Conservation (phyloP, 768 basidiomycete species). For the Boletus sp. region DNA sequence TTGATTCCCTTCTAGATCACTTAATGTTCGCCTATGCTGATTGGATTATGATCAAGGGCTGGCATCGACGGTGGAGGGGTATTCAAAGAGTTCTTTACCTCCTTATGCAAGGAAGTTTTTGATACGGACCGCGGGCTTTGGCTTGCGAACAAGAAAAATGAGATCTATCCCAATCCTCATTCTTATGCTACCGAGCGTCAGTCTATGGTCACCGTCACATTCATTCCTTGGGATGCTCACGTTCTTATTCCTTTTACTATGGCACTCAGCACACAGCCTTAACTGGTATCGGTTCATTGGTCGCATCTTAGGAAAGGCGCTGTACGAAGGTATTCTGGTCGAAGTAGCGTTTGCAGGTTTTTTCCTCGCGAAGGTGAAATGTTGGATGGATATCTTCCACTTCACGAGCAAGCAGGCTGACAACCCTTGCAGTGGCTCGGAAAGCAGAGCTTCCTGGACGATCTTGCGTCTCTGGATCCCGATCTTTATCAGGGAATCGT, state of each 20-base stretch:
- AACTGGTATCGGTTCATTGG: constrained; percentile 95
- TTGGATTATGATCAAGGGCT: constrained; percentile 42
- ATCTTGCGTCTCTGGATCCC: constrained; percentile 86
- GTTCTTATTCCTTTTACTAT: neutral
- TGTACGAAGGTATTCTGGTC: constrained; percentile 94
- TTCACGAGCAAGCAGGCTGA: neutral
- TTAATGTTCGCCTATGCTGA: constrained; percentile 3
- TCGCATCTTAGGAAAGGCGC: constrained; percentile 89
- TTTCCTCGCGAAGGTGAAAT: constrained; percentile 79
- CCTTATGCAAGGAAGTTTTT: constrained; percentile 89
- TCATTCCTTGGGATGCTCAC: neutral
- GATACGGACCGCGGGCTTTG: constrained; percentile 93
- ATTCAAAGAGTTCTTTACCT: constrained; percentile 97
- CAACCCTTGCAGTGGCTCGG: constrained; percentile 73
- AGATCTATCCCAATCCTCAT: constrained; percentile 94
- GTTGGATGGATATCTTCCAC: neutral
- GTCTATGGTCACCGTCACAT: constrained; percentile 21
- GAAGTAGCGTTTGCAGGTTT: constrained; percentile 95
- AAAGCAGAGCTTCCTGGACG: constrained; percentile 88
- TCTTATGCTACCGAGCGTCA: constrained; percentile 84
- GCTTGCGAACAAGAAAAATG: constrained; percentile 87
- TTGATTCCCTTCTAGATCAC: constrained; percentile 5
- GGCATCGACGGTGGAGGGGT: constrained; percentile 97
- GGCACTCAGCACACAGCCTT: constrained; percentile 66
- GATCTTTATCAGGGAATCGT: constrained; percentile 91